Base-by-base conservation (phyloP, 306 rosid species). In the Acacia crassicarpa region DNA sequence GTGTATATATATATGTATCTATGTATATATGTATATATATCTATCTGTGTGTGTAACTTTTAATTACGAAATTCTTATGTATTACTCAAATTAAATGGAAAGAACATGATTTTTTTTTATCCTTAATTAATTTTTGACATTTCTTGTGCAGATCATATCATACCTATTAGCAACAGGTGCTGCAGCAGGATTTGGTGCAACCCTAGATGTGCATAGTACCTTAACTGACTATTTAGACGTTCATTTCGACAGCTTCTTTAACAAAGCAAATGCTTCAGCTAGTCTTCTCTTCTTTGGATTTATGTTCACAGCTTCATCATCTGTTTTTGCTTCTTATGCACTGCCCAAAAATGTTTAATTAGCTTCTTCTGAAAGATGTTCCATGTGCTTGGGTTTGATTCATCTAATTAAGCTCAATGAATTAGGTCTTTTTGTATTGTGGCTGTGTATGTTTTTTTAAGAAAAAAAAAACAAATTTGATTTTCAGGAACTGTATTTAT, bases 121-220 rank as follows among this genome's bases (percentile, higher is more conserved):
- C 51, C 16, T 46, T 10, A 25, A 59, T 46, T 10, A 25, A 59
- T 59, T 59, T 59, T 15, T 59, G 23, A 8, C 1, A 23, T 23
- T 61, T 61, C 1, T 1, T 25, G 38, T 13, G 5, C 86, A 92
- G 97, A 23, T 91, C 0, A 78, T 88, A 32, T 85, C 95, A 61
- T 92, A 88, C 45, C 4, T 89, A 53, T 49, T 92, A 65, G 82
- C 89, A 41, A 88, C 95, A 0, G 95, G 92, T 9, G 83, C 91
- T 10, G 92, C 90, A 0, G 92, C 93, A 25, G 97, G 92, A 74
- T 88, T 85, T 78, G 94, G 93, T 7, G 79, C 83, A 20, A 76
- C 90, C 0, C 40, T 67, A 11, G 97, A 91, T 62, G 2, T 88
- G 23, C 75, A 68, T 16, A 20, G 48, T 13, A 0, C 10, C 5